Conservation (phyloP, 257 asterid genomes). For the Nicotiana obtusifolia region DNA sequence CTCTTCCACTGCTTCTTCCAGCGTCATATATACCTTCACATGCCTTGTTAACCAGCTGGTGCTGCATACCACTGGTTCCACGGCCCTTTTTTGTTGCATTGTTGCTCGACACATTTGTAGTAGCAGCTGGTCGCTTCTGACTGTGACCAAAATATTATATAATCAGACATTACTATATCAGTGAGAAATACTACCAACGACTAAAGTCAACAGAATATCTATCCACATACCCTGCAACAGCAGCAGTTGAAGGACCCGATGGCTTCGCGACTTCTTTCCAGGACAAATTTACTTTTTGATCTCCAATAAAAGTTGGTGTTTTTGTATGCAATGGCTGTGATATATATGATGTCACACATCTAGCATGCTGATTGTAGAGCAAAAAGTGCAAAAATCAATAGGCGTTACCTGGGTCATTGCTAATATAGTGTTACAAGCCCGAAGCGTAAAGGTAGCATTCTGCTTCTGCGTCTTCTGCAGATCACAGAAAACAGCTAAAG, state of each 20-base stretch:
- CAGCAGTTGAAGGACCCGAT: slow-evolving; percentile 31
- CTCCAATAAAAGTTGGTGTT: slow-evolving; percentile 81
- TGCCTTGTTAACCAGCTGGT: slow-evolving; percentile 70
- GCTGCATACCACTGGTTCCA: slow-evolving; percentile 56
- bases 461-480: slow-evolving; percentile 86
- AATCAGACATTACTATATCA: neutral
- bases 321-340: slow-evolving; percentile 78
- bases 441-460: slow-evolving; percentile 70
- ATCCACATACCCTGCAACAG: slow-evolving; percentile 52
- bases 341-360: neutral
- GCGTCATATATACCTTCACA: slow-evolving; percentile 52
- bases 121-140: slow-evolving; percentile 46
- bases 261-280: slow-evolving; percentile 74
- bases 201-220: neutral
- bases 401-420: slow-evolving; percentile 66
- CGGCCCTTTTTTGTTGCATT: slow-evolving; percentile 55
- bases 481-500: slow-evolving; percentile 6
- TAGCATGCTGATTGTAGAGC: neutral
- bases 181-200: neutral
- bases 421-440: slow-evolving; percentile 76
- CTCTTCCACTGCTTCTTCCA: slow-evolving; percentile 39
- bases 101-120: slow-evolving; percentile 39
- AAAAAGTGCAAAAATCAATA: slow-evolving; percentile 2
- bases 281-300: slow-evolving; percentile 72
- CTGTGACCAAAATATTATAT: slow-evolving; percentile 30